phyloP scores from a whole-genome alignment of 768 basidiomycete species.

The Boletus reticuloceps region DNA sequence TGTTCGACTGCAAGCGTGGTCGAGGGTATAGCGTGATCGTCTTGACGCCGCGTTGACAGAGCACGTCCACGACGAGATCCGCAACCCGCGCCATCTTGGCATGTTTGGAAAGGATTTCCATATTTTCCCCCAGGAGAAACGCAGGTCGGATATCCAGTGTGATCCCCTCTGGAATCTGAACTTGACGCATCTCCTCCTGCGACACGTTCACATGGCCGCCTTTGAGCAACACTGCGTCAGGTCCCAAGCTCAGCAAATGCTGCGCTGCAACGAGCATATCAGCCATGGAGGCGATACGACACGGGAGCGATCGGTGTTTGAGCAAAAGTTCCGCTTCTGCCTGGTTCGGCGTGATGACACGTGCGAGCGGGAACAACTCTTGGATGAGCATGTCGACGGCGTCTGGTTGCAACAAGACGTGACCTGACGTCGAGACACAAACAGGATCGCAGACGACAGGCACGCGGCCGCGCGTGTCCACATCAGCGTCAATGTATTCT shows the following conservation, averaged over 20 bases:
- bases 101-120: slow-evolving; percentile 53
- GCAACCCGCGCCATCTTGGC: slow-evolving; percentile 4
- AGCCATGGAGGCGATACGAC: slow-evolving; percentile 42
- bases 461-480: slow-evolving; percentile 27
- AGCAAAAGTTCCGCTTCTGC: slow-evolving; percentile 74
- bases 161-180: slow-evolving; percentile 28
- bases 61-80: slow-evolving; percentile 61
- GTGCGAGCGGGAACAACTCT: slow-evolving; percentile 68
- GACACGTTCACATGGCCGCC: slow-evolving; percentile 71
- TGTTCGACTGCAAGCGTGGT: slow-evolving; percentile 61
- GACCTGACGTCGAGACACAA: slow-evolving; percentile 87
- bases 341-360: slow-evolving; percentile 83
- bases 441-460: slow-evolving; percentile 86
- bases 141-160: slow-evolving; percentile 41
- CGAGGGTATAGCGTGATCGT: slow-evolving; percentile 52
- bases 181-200: slow-evolving; percentile 40
- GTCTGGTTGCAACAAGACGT: slow-evolving; percentile 64
- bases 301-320: slow-evolving; percentile 30
- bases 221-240: slow-evolving; percentile 70
- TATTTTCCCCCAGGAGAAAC: slow-evolving; percentile 51
- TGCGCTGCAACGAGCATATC: slow-evolving; percentile 62
- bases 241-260: slow-evolving; percentile 46
- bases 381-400: slow-evolving; percentile 59
- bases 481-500: slow-evolving; percentile 30
- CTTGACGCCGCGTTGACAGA: slow-evolving; percentile 39